These are phyloP conservation scores for Phalaenopsis hybrid DNA, from an alignment of 116 monocot genomes.

Conservation along the genomic window DNA sequence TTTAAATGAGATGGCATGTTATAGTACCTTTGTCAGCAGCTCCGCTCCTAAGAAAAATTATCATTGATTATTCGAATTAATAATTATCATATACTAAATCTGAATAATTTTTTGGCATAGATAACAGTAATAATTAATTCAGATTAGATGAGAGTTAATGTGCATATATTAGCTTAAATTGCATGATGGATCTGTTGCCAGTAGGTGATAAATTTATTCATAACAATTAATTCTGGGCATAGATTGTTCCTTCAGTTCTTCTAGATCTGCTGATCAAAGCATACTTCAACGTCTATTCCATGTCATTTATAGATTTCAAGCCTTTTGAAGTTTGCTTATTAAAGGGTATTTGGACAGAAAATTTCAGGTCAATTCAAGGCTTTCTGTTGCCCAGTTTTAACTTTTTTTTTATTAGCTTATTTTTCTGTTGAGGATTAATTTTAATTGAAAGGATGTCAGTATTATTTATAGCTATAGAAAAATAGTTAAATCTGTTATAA, in stretches of 20 bases:
- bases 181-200: not conserved
- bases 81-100: too few relatives aligned
- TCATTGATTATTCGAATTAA: too few relatives aligned
- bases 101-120: too few relatives aligned
- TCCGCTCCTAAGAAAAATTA: too few relatives aligned
- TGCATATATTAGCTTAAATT: not conserved
- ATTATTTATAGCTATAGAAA: too few relatives aligned
- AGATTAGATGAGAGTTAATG: not conserved
- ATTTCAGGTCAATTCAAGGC: not conserved
- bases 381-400: too few relatives aligned
- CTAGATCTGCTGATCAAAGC: not conserved
- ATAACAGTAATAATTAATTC: too few relatives aligned
- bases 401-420: too few relatives aligned
- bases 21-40: too few relatives aligned
- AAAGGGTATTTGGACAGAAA: not conserved
- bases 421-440: too few relatives aligned
- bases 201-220: conserved; percentile 4
- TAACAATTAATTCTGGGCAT: not conserved
- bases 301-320: not conserved
- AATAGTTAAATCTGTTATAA: too few relatives aligned
- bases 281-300: not conserved
- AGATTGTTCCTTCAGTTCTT: not conserved
- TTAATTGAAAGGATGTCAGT: too few relatives aligned
- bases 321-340: not conserved
- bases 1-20: not conserved